These are phyloP conservation scores for Alternaria solani DNA, from an alignment of 2,329 filamentous ascomycete species.

Conservation along the genomic window DNA sequence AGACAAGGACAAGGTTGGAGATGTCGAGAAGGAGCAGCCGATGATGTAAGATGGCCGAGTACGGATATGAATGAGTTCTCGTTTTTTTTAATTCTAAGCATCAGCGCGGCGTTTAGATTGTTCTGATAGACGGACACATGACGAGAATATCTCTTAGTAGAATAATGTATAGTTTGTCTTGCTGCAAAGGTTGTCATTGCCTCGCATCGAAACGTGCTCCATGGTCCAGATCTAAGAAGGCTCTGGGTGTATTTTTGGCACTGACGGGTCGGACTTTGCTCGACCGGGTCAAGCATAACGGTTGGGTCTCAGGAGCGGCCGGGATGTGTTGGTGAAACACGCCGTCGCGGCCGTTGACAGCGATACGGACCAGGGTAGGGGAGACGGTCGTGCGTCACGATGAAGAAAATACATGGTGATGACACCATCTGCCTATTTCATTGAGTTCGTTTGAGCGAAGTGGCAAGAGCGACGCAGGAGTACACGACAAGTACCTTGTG, in stretches of 20 bases:
- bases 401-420: constrained; percentile 8
- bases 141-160: background rate
- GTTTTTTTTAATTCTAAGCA: constrained; percentile 10
- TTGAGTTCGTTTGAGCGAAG: background rate
- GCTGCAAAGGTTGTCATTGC: background rate
- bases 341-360: constrained; percentile 21
- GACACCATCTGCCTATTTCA: background rate
- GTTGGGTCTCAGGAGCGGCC: constrained; percentile 22
- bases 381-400: constrained; percentile 30
- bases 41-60: background rate
- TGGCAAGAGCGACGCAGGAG: background rate
- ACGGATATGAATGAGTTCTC: background rate
- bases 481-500: background rate
- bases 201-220: background rate
- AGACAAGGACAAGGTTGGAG: constrained; percentile 44
- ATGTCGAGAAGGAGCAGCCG: constrained; percentile 28
- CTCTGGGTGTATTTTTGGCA: constrained; percentile 11
- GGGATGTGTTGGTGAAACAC: constrained; percentile 37
- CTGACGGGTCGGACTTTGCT: constrained; percentile 7
- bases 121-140: background rate
- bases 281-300: constrained; percentile 13
- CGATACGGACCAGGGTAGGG: constrained; percentile 23
- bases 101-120: constrained; percentile 9
- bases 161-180: background rate
- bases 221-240: background rate